These are phyloP conservation scores for Xylariaceae sp. DNA, from an alignment of 2,329 filamentous ascomycete genomes.

Conservation along the genomic window DNA sequence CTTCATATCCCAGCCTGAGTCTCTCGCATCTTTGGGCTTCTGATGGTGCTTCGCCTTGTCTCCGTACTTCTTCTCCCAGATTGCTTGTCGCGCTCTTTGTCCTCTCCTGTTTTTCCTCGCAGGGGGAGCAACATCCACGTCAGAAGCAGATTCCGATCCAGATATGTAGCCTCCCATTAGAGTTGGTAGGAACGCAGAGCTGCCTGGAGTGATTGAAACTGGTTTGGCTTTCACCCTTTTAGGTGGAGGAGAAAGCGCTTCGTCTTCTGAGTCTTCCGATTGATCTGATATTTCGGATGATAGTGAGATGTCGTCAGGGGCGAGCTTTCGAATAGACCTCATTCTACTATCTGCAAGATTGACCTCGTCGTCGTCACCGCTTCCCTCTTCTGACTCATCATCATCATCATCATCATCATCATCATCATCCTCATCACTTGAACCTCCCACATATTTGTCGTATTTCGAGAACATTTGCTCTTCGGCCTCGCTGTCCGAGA, in stretches of 20 bases:
- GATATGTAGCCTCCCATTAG: slow-evolving; percentile 83
- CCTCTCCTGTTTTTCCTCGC: slow-evolving; percentile 76
- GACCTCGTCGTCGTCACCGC: slow-evolving; percentile 39
- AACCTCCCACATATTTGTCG: slow-evolving; percentile 53
- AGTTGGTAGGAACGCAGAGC: slow-evolving; percentile 73
- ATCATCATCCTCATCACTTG: slow-evolving; percentile 50
- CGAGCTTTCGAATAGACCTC: slow-evolving; percentile 29
- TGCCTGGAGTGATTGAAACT: slow-evolving; percentile 34
- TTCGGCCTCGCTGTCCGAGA: slow-evolving; percentile 40
- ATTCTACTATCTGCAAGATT: slow-evolving; percentile 35
- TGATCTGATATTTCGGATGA: slow-evolving; percentile 38
- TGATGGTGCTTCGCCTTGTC: slow-evolving; percentile 68
- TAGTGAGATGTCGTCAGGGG: slow-evolving; percentile 34
- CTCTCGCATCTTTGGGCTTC: slow-evolving; percentile 47
- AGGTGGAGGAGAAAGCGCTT: slow-evolving; percentile 32
- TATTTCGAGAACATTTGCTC: slow-evolving; percentile 51
- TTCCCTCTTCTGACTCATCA: too few relatives aligned
- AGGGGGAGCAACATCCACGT: slow-evolving; percentile 64
- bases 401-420: slow-evolving; percentile 44
- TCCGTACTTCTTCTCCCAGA: slow-evolving; percentile 83
- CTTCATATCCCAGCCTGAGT: slow-evolving; percentile 64
- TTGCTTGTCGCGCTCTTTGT: slow-evolving; percentile 77
- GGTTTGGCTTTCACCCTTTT: slow-evolving; percentile 42
- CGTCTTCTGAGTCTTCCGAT: slow-evolving; percentile 38
- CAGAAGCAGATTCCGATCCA: slow-evolving; percentile 72